Base-by-base conservation (phyloP, 2,329 filamentous ascomycete species). In the Fusarium marasasianum region DNA sequence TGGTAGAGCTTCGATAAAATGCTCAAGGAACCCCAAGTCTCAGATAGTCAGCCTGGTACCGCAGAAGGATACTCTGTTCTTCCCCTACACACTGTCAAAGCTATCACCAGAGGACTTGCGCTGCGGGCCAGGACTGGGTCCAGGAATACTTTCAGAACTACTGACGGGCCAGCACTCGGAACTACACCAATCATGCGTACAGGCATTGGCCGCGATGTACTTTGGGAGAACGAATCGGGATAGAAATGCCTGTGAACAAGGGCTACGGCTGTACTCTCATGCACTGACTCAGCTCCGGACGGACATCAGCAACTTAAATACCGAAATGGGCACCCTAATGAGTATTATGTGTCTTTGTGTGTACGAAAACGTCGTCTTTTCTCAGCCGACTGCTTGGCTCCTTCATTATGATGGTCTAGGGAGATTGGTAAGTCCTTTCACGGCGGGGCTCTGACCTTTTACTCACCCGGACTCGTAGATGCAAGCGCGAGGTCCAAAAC, bases 351-450 rank as follows among this genome's bases (percentile, higher is more conserved):
- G 69, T 44, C 69, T 72, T 31, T 72, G 69, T 6, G 47, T 72
- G 5, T 72, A 72, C 22, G 69, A 72, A 22, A 72, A 72, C 1
- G 33, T 72, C 2, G 56, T 64, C 0, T 72, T 72, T 17, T 72
- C 69, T 10, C 69, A 72, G 7, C 69, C 69, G 4, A 69, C 40
- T 12, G 69, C 69, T 3, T 72, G 69, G 69, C 69, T 72, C 5
- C 54, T 72, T 13, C 69, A 72, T 31, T 72, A 72, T 31, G 69
- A 72, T 22, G 69, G 69, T 1, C 17, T 72, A 13, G 69, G 63
- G 2, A 72, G 48, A 64, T 14, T 72, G 6, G 69, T 69, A 45
- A 5, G 69, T 33, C 12, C 3, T 9, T 7, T 14, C 15, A 41
- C 6, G 7, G 4, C 11, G 8, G 3, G 5, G 6, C 14, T 10